Evolutionary conservation across 208 protist genomes (phyloP).

Genomic region (Giardia duodenalis): DNA sequence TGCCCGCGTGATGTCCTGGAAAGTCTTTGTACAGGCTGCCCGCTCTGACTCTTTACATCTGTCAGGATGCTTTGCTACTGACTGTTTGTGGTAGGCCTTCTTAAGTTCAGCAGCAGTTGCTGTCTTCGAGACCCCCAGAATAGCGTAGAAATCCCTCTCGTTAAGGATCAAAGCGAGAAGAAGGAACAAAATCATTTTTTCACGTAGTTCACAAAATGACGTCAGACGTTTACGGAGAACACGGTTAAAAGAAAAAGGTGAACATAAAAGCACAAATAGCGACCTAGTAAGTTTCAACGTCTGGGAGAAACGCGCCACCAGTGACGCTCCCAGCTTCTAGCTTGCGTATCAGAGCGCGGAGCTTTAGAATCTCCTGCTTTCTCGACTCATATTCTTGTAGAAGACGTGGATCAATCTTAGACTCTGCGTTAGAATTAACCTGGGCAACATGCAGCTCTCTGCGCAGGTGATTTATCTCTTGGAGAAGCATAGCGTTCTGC

Average conservation of each 20-base stretch:
- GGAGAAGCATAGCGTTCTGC: constrained; percentile 13
- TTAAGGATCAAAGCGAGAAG: neutral
- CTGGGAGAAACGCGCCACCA: constrained; percentile 8
- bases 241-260: no score
- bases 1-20: neutral
- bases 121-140: neutral
- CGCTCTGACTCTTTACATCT: neutral
- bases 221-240: no score
- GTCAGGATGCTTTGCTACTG: neutral
- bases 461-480: constrained; percentile 18
- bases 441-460: neutral
- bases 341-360: neutral
- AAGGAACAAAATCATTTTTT: no score
- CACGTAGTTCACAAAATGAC: no score
- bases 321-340: neutral
- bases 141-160: neutral
- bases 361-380: neutral
- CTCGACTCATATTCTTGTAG: neutral
- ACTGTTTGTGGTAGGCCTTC: neutral
- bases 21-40: neutral
- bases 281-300: no score
- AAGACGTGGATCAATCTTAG: neutral
- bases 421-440: constrained; percentile 19
- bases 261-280: no score
- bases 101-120: neutral